phyloP scores from a whole-genome alignment of 108 stramenopile species.

The Bacterosira constricta region DNA sequence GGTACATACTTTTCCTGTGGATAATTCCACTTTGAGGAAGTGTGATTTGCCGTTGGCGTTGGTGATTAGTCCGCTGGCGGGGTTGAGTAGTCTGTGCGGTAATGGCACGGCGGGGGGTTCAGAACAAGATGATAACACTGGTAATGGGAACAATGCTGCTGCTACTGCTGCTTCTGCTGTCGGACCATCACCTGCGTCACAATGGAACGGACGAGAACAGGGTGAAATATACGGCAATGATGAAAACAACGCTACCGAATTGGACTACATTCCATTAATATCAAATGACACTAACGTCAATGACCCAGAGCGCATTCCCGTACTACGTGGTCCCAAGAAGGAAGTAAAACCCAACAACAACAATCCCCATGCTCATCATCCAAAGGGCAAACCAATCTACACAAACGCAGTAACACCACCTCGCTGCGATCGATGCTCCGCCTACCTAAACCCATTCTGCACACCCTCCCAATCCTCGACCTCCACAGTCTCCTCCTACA shows the following conservation, averaged over 20 bases:
- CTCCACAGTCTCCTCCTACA: background rate
- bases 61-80: constrained; percentile 63
- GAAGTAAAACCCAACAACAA: background rate
- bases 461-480: constrained; percentile 11
- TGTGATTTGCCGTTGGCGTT: constrained; percentile 63
- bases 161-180: background rate
- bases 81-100: constrained; percentile 36
- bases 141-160: background rate
- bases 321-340: constrained; percentile 31
- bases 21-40: constrained; percentile 45
- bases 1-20: constrained; percentile 62
- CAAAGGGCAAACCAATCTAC: background rate
- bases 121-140: background rate
- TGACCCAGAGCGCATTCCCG: constrained; percentile 53
- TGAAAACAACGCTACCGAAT: background rate
- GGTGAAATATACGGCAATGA: constrained; percentile 31
- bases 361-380: background rate
- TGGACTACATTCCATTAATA: constrained; percentile 35
- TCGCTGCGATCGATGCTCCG: constrained; percentile 68
- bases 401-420: constrained; percentile 48
- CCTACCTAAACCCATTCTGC: constrained; percentile 85
- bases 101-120: background rate
- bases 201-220: constrained; percentile 43
- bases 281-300: background rate
- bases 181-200: background rate